phyloP scores from a whole-genome alignment of 345 rosid species.

The Euphorbia peplus region DNA sequence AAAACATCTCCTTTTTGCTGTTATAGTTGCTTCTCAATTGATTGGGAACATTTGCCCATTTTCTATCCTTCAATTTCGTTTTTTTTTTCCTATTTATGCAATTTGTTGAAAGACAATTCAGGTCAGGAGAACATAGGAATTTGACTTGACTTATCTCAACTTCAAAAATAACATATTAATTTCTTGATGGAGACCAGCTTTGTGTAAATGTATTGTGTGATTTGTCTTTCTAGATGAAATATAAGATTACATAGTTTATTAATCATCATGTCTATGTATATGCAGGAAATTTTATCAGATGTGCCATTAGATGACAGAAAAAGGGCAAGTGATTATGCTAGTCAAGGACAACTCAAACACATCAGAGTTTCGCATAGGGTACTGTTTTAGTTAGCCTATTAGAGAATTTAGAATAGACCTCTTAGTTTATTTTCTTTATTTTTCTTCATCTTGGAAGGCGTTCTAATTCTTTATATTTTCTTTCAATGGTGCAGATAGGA shows the following conservation, averaged over 20 bases:
- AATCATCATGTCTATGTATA: background rate
- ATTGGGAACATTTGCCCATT: background rate
- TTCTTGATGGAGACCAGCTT: background rate
- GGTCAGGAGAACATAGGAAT: too few species aligned
- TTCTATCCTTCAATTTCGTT: too few species aligned
- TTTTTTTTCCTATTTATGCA: too few species aligned
- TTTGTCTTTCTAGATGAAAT: conserved; percentile 14
- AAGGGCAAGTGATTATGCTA: conserved; percentile 33
- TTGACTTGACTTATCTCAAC: background rate
- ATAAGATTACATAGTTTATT: conserved; percentile 2
- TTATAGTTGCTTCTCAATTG: background rate
- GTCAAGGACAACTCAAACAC: conserved; percentile 52
- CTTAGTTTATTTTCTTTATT: background rate
- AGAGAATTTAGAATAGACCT: conserved; percentile 4
- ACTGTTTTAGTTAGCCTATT: conserved; percentile 18
- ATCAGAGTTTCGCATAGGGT: conserved; percentile 68
- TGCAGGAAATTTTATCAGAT: conserved; percentile 89
- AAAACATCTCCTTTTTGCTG: background rate
- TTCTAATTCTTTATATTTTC: conserved; percentile 18
- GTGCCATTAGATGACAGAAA: conserved; percentile 78
- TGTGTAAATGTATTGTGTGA: background rate
- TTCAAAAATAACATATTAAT: background rate
- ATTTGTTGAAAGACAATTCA: too few species aligned
- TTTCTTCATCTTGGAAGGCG: conserved; percentile 1
- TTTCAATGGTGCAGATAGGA: conserved; percentile 55